Conservation (phyloP, 23 red algal species). For the Pyropia yezoensis region DNA sequence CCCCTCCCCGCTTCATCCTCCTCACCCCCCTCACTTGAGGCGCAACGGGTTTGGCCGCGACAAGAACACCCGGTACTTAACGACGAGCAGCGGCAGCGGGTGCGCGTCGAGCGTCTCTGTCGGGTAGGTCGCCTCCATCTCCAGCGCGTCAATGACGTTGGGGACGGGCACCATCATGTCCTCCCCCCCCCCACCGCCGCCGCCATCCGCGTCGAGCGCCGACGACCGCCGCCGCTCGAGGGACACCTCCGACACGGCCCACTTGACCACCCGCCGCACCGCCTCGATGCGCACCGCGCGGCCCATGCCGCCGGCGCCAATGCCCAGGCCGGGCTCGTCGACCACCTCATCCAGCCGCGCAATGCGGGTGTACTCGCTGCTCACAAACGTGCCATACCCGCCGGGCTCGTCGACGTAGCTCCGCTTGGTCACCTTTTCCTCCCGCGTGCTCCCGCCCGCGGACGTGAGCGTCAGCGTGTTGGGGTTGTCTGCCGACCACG, state of each 20-base stretch:
- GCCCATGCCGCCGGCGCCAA: constrained; percentile 19
- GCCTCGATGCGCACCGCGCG: constrained; percentile 8
- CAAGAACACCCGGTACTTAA: constrained; percentile 64
- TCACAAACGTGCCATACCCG: constrained; percentile 41
- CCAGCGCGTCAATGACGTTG: constrained; percentile 35
- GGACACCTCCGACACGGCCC: neutral
- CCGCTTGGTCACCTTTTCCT: constrained; percentile 60
- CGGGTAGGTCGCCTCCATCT: constrained; percentile 45
- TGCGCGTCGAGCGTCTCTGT: constrained; percentile 36
- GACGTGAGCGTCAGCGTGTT: constrained; percentile 27
- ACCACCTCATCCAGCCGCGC: constrained; percentile 17
- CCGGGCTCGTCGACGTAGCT: constrained; percentile 37
- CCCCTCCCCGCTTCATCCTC: too few relatives aligned
- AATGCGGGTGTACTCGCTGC: constrained; percentile 53
- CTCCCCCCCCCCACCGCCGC: constrained; percentile 8
- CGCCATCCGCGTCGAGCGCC: constrained; percentile 1
- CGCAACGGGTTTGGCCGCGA: constrained; percentile 2
- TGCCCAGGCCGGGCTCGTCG: constrained; percentile 9
- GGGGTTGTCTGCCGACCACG: constrained; percentile 27
- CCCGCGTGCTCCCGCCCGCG: constrained; percentile 9
- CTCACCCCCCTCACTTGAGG: too few relatives aligned
- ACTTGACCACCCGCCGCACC: neutral
- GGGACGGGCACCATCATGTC: constrained; percentile 6
- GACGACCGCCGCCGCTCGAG: neutral
- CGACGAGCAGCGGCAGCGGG: constrained; percentile 11